phyloP scores from a whole-genome alignment of 148 eudicot genomes.

The Amaranthus palmeri region DNA sequence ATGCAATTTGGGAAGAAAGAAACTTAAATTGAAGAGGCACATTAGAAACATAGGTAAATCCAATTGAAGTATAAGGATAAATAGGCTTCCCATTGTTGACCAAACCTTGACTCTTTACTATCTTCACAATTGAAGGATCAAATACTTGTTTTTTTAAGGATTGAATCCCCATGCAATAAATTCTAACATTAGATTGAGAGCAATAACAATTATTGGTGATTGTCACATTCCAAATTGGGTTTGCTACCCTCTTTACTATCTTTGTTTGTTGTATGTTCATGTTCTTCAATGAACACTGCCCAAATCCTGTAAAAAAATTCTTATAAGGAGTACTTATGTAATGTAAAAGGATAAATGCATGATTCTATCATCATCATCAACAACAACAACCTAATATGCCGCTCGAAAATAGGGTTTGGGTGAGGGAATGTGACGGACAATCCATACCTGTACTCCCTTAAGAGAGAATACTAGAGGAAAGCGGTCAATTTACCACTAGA shows the following conservation, averaged over 20 bases:
- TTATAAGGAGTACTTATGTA: too few relatives aligned
- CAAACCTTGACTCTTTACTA: conserved; percentile 16
- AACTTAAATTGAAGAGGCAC: conserved; percentile 21
- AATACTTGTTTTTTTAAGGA: conserved; percentile 4
- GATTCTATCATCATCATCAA: too few relatives aligned
- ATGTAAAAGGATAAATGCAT: too few relatives aligned
- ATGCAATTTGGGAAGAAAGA: conserved; percentile 28
- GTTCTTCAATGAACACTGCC: conserved; percentile 23
- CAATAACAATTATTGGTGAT: conserved; percentile 29
- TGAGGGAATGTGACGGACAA: too few relatives aligned
- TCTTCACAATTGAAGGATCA: conserved; percentile 13
- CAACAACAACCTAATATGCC: too few relatives aligned
- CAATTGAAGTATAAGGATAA: conserved; percentile 23
- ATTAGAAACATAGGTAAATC: conserved; percentile 27
- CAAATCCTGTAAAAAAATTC: conserved; percentile 14
- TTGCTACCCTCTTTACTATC: neutral
- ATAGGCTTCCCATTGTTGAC: conserved; percentile 22
- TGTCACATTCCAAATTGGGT: conserved; percentile 27
- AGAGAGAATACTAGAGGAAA: too few relatives aligned
- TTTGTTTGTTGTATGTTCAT: conserved; percentile 21
- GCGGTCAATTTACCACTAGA: too few relatives aligned
- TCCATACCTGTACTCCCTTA: too few relatives aligned
- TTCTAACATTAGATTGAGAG: conserved; percentile 19
- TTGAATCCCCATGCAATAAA: conserved; percentile 18
- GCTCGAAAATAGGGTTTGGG: neutral